Base-by-base conservation (phyloP, 2,329 filamentous ascomycete species). In the Dichotomopilus funicola region DNA sequence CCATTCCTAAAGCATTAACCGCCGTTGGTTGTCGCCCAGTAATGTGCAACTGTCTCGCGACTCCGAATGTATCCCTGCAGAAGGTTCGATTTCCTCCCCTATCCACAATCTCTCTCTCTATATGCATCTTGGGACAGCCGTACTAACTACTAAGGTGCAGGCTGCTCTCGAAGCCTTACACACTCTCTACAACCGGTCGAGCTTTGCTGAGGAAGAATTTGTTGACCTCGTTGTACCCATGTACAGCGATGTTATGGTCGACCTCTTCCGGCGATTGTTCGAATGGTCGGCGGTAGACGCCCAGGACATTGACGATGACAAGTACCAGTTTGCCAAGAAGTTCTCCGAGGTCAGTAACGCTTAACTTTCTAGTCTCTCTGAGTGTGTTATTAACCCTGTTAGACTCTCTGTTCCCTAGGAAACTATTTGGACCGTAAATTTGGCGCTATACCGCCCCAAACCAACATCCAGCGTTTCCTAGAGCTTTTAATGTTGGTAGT, bases 301-400 rank as follows among this genome's bases (percentile, higher is more conserved):
- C 3, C 82, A 89, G 57, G 87, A 96, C 63, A 83, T 96, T 56
- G 89, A 96, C 62, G 90, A 96, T 65, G 86, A 91, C 66, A 95
- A 91, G 68, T 97, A 99, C 68, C 84, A 89, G 54, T 84, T 96
- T 63, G 85, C 89, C 42, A 97, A 97, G 74, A 96, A 95, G 71
- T 82, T 97, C 47, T 91, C 91, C 1, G 94, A 99, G 81, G 88
- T 91, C 78, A 62, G 73, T 47, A 47, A 6, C 48, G 38, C 33
- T 4, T 7, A 10, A 5, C 31, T 13, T 4, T 19, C 27, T 6
- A 27, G 7, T 31, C 13, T 13, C 33, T 49, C 27, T 3, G 5
- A 7, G 12, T 12, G 1, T 7, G 1, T 51, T 51, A 33, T 57
- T 64, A n/a, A 64, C 49, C 33, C 10, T 42, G 19, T 47, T 61